phyloP scores from a whole-genome alignment of 1,284 basidiomycete species.

The Inonotus hispidus region DNA sequence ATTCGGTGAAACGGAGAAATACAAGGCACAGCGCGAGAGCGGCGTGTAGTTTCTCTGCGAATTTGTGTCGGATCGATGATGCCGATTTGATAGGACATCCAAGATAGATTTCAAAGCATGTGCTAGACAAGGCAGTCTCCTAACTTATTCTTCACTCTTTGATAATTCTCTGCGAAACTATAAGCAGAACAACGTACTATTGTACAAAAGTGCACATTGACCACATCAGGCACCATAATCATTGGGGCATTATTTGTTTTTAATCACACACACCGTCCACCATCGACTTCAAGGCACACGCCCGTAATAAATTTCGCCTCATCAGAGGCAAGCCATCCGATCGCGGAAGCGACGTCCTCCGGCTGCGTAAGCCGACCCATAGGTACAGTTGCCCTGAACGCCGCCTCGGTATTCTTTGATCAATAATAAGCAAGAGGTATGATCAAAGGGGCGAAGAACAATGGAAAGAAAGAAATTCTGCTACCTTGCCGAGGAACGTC shows the following conservation, averaged over 20 bases:
- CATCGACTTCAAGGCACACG: constrained; percentile 79
- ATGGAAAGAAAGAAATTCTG: neutral
- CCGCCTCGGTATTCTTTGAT: constrained; percentile 5
- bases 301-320: constrained; percentile 86
- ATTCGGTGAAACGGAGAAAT: neutral
- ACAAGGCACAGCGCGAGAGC: neutral
- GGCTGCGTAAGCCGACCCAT: constrained; percentile 16
- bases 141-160: neutral
- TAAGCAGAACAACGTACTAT: neutral
- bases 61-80: neutral
- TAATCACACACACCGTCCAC: constrained; percentile 40
- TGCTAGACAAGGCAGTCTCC: neutral
- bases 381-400: constrained; percentile 12
- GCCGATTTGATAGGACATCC: neutral
- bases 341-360: constrained; percentile 36
- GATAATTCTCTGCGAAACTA: too few species aligned
- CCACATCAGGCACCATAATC: neutral
- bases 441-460: neutral
- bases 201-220: neutral
- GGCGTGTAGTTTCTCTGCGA: neutral
- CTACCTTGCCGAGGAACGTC: constrained; percentile 16
- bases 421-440: neutral
- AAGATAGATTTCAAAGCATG: neutral
- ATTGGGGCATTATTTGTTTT: neutral
- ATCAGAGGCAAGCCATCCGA: constrained; percentile 82